Conservation (phyloP, 257 asterid genomes). For the Fraxinus cuspidata region DNA sequence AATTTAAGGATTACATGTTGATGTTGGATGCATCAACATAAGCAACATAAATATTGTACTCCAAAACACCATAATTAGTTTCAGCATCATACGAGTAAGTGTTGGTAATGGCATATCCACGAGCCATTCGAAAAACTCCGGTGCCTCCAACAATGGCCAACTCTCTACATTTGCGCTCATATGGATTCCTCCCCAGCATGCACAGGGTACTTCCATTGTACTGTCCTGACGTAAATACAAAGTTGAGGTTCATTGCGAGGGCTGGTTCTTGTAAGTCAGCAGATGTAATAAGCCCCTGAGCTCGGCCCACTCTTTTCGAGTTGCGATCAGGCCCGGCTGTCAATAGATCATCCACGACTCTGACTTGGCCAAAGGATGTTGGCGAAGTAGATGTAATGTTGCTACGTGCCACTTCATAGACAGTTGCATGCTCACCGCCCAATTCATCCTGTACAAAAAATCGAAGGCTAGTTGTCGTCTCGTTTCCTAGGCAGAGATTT, state of each 20-base stretch:
- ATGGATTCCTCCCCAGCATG: background rate
- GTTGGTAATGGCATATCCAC: constrained; percentile 8
- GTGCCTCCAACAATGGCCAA: constrained; percentile 12
- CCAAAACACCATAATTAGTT: background rate
- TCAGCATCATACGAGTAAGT: background rate
- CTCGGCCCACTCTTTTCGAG: background rate
- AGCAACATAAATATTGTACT: background rate
- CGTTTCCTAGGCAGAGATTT: background rate
- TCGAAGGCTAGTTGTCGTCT: background rate
- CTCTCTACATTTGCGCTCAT: background rate
- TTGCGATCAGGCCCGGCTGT: background rate
- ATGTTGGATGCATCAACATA: background rate
- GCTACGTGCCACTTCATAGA: background rate
- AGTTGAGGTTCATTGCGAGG: background rate
- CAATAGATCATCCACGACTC: background rate
- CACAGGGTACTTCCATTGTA: background rate
- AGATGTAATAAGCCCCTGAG: background rate
- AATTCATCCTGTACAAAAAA: background rate
- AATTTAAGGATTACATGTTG: background rate
- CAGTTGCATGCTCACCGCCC: background rate
- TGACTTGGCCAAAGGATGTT: background rate
- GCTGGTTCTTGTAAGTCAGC: background rate
- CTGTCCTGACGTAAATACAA: background rate
- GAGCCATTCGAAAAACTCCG: constrained; percentile 10
- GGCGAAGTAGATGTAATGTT: background rate